These are phyloP conservation scores for Chaetothyriales sp. DNA, from an alignment of 2,329 filamentous ascomycete species.

Conservation along the genomic window DNA sequence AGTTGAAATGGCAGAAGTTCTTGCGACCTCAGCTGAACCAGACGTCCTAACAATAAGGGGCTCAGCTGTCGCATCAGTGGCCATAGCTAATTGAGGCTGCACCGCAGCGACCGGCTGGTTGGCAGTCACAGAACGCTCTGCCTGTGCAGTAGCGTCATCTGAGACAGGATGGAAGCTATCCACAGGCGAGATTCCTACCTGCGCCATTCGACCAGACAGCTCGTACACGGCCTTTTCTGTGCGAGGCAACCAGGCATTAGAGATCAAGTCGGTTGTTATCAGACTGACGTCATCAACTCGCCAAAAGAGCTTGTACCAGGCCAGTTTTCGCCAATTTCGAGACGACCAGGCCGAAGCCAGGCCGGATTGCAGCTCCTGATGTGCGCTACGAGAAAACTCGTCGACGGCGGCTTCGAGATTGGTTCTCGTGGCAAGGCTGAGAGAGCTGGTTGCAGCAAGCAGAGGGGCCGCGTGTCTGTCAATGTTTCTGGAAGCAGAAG, in stretches of 20 bases:
- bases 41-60: slow-evolving; percentile 16
- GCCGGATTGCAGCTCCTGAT: slow-evolving; percentile 68
- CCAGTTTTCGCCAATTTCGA: slow-evolving; percentile 62
- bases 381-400: slow-evolving; percentile 64
- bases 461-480: slow-evolving; percentile 20
- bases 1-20: slow-evolving; percentile 17
- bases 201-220: slow-evolving; percentile 61
- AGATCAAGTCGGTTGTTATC: slow-evolving; percentile 66
- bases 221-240: slow-evolving; percentile 75
- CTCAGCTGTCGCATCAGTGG: slow-evolving; percentile 6
- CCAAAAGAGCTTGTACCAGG: slow-evolving; percentile 95
- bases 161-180: neutral
- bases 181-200: slow-evolving; percentile 35
- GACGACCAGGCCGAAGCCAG: slow-evolving; percentile 65
- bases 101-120: slow-evolving; percentile 5
- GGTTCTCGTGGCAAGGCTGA: slow-evolving; percentile 24
- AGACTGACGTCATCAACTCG: slow-evolving; percentile 81
- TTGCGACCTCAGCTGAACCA: slow-evolving; percentile 9
- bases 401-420: slow-evolving; percentile 48
- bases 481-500: slow-evolving; percentile 23
- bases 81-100: slow-evolving; percentile 9
- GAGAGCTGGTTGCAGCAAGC: slow-evolving; percentile 25
- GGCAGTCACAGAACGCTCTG: neutral
- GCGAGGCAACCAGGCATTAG: slow-evolving; percentile 59
- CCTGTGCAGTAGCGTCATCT: neutral